Conservation (phyloP, 257 asterid genomes). For the Solanum ossicruentum region DNA sequence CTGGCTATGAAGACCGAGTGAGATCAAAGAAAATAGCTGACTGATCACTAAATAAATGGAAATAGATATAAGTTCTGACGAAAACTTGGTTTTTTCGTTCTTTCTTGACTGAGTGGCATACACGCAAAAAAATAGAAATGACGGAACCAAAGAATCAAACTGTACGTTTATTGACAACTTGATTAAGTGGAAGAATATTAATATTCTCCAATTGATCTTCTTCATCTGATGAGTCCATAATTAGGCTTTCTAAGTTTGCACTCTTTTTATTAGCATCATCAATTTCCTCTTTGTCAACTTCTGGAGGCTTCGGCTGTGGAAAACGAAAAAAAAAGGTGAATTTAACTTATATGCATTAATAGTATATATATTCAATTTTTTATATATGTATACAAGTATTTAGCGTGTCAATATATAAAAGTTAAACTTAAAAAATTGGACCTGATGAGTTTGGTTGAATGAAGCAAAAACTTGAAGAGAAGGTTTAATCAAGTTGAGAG, state of each 20-base stretch:
- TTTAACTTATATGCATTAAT: not conserved
- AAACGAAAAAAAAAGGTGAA: not conserved
- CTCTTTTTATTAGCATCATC: slow-evolving; percentile 1
- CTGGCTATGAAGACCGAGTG: not conserved
- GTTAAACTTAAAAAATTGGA: not conserved
- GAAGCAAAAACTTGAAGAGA: slow-evolving; percentile 29
- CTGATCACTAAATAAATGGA: no score
- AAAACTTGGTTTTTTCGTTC: no score
- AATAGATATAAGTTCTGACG: no score
- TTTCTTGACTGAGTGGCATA: no score
- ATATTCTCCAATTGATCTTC: slow-evolving; percentile 18
- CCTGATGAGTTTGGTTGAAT: slow-evolving; percentile 12
- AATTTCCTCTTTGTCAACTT: slow-evolving; percentile 12
- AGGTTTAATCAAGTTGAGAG: slow-evolving; percentile 42
- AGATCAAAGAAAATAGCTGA: no score
- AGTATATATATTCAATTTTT: no score
- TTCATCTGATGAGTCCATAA: slow-evolving; percentile 27
- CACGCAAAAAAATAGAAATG: no score
- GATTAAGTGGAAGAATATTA: slow-evolving; percentile 10
- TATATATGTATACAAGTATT: no score
- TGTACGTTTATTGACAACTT: slow-evolving; percentile 46
- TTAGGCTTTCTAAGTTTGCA: not conserved
- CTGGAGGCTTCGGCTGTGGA: slow-evolving; percentile 15
- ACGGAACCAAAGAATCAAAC: no score
- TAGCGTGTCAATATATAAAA: no score